These are phyloP conservation scores for Mycena pura DNA, from an alignment of 768 basidiomycete species.

Conservation along the genomic window DNA sequence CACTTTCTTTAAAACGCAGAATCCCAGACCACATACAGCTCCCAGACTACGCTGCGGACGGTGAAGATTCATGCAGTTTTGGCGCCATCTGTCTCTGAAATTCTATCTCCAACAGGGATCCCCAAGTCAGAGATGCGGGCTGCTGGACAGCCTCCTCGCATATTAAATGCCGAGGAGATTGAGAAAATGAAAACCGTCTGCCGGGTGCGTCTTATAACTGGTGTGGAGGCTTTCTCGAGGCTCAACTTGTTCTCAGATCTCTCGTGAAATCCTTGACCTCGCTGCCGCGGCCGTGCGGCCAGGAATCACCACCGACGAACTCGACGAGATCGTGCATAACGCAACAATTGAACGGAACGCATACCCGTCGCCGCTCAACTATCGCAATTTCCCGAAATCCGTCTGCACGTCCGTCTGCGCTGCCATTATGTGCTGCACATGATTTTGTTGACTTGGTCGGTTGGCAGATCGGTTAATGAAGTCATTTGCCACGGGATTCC, in stretches of 20 bases:
- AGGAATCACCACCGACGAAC: constrained; percentile 95
- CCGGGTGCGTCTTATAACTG: constrained; percentile 60
- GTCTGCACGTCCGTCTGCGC: constrained; percentile 84
- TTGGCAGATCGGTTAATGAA: constrained; percentile 85
- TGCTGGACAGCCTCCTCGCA: constrained; percentile 65
- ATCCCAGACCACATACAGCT: constrained; percentile 85
- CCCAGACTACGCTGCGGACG: constrained; percentile 84
- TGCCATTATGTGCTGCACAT: not conserved
- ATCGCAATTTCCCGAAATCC: constrained; percentile 92
- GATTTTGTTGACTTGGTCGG: not conserved
- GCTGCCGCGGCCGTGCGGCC: constrained; percentile 85
- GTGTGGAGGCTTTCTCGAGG: not conserved
- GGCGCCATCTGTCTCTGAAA: constrained; percentile 11
- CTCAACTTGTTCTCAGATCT: constrained; percentile 61
- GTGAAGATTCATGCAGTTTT: constrained; percentile 29
- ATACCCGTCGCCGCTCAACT: constrained; percentile 95
- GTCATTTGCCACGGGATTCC: constrained; percentile 98
- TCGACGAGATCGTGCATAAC: constrained; percentile 93
- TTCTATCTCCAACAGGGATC: constrained; percentile 48
- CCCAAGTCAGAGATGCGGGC: constrained; percentile 65
- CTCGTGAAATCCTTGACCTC: constrained; percentile 91
- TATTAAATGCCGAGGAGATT: constrained; percentile 77
- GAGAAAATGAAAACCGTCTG: constrained; percentile 90
- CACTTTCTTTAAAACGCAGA: constrained; percentile 76
- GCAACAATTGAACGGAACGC: constrained; percentile 89